Evolutionary conservation across 345 rosid genomes (phyloP).

Genomic region (Dovyalis caffra): DNA sequence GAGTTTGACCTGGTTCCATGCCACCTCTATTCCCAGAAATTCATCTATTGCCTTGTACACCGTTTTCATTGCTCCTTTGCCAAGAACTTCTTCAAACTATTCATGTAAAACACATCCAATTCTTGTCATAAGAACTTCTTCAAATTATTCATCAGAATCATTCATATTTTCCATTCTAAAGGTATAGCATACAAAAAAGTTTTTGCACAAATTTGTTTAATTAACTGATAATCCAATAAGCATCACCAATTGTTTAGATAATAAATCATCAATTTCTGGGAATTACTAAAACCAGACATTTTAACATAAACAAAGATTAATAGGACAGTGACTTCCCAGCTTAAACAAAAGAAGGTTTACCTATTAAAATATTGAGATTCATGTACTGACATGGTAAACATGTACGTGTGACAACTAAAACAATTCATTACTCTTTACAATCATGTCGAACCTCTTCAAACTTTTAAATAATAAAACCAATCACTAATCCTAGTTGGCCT

Average conservation of each 20-base stretch:
- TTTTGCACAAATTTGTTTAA: too few relatives aligned
- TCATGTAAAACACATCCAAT: background rate
- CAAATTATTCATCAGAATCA: background rate
- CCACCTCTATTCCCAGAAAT: conserved; percentile 71
- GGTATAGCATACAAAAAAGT: too few relatives aligned
- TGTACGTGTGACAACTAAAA: background rate
- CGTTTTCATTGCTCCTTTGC: conserved; percentile 83
- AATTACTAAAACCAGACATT: background rate
- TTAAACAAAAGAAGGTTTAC: background rate
- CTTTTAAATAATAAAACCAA: background rate
- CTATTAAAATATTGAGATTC: background rate
- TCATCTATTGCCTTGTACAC: conserved; percentile 84
- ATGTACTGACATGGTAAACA: background rate
- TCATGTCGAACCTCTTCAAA: background rate
- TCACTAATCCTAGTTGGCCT: background rate
- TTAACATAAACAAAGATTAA: background rate
- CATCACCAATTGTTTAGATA: background rate
- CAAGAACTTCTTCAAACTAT: conserved; percentile 66
- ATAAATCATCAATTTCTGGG: background rate
- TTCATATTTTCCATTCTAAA: too few relatives aligned
- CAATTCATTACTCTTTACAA: background rate
- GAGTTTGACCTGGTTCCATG: conserved; percentile 76
- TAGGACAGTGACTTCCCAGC: background rate
- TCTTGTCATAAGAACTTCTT: background rate
- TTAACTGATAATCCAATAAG: too few relatives aligned